Base-by-base conservation (phyloP, 139 green algal genomes). In the Tetradesmus obliquus region DNA sequence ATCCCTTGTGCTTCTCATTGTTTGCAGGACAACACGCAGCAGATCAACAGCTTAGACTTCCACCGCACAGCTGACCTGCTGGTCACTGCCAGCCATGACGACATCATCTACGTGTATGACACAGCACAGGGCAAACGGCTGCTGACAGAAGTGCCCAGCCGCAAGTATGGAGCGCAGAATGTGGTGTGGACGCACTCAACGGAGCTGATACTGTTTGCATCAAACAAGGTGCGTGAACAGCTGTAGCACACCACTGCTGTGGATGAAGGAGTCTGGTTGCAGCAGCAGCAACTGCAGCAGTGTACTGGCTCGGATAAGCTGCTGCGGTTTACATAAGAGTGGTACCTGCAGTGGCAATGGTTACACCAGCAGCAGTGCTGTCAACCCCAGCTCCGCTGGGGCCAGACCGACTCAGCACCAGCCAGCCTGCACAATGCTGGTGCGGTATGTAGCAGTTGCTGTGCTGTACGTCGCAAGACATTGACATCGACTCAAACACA, bases 1-100 rank as follows among this genome's bases (percentile, higher is more conserved):
- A 71, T 20, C 60, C 15, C 66, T 76, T 24, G 17, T 5, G n/a
- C 1, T 71, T 13, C 60, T 71, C n/a, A 4, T 76, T 12, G 3
- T 76, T 5, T 76, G 66, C 66, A 76, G 66, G 66, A 76, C 17
- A 76, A 76, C 66, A 24, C 66, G 72, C 1, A 89, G n/a, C 0
- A 94, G 15, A 96, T 99, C 86, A 99, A 99, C 92, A 98, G 96
- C 1, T 88, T 99, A 20, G 96, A 98, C 83, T 99, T 99, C 84
- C 97, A 99, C 90, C 91, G 96, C 10, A 97, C 94, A 10, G 94
- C 97, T 55, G 97, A 99, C 91, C 92, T 99, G 51, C 94, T 99
- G 7, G 95, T 99, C 7, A 97, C 97, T 24, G 96, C 93, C 12
- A 90, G 93, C 2, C 96, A 98, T 66, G 98, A 99, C 88, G 96